A percentile compares a stretch with the other conserved stretches of the same genome.
phyloP scores from a whole-genome alignment of 2,329 filamentous ascomycete species.

The Ophiosphaerella herpotricha region DNA sequence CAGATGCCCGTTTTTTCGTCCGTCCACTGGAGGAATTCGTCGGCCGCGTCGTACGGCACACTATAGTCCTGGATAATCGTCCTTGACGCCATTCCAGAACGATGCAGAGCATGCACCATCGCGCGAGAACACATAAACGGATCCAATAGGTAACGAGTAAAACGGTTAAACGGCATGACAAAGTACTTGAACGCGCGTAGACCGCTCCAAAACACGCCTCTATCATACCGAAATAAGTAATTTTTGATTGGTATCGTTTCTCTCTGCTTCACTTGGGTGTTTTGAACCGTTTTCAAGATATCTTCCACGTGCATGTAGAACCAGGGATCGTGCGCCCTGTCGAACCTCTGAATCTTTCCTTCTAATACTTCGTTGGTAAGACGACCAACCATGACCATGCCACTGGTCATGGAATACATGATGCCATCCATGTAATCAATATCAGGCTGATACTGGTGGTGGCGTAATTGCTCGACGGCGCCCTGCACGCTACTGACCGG shows the following conservation, averaged over 20 bases:
- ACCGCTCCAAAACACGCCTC: constrained; percentile 69
- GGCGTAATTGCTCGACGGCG: constrained; percentile 55
- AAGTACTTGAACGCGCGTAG: constrained; percentile 66
- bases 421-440: constrained; percentile 74
- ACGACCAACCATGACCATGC: constrained; percentile 65
- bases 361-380: constrained; percentile 56
- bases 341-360: constrained; percentile 53
- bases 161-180: constrained; percentile 61
- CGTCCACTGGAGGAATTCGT: constrained; percentile 60
- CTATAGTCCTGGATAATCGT: constrained; percentile 68
- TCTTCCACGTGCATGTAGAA: constrained; percentile 70
- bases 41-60: constrained; percentile 58
- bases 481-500: constrained; percentile 57
- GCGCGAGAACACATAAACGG: constrained; percentile 65
- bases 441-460: constrained; percentile 47
- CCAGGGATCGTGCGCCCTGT: constrained; percentile 68
- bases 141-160: constrained; percentile 64
- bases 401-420: constrained; percentile 60
- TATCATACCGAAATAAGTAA: constrained; percentile 66
- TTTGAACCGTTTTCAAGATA: constrained; percentile 19
- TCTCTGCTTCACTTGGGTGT: constrained; percentile 17
- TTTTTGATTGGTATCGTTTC: constrained; percentile 55
- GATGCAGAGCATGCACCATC: constrained; percentile 67
- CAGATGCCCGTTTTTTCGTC: constrained; percentile 56
- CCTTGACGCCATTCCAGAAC: constrained; percentile 58